Evolutionary conservation across 345 rosid species (phyloP).

Genomic region (Stellera chamaejasme): DNA sequence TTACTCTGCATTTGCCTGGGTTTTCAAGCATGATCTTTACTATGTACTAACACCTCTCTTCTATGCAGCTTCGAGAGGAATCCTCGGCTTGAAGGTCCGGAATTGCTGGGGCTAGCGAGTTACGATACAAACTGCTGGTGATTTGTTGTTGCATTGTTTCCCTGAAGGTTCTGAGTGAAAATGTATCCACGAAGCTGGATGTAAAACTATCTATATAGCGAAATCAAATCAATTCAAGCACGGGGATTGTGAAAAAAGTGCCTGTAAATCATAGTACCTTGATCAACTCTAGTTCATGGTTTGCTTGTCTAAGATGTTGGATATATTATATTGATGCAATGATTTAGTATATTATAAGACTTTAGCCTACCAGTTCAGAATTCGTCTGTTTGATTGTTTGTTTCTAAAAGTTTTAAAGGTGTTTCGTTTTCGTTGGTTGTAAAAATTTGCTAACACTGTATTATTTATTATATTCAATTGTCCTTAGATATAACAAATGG

Average conservation of each 20-base stretch:
- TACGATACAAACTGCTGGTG: slow-evolving; percentile 83
- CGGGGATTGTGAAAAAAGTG: slow-evolving; percentile 14
- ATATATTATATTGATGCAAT: slow-evolving; percentile 17
- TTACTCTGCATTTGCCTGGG: no score
- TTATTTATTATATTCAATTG: no score
- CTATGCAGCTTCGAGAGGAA: slow-evolving; percentile 76
- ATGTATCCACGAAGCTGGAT: slow-evolving; percentile 8
- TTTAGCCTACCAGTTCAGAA: no score
- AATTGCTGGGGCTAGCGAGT: slow-evolving; percentile 80
- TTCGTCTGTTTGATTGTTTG: no score
- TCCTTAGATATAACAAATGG: background rate
- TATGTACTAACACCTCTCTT: background rate
- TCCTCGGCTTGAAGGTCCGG: slow-evolving; percentile 88
- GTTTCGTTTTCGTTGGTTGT: no score
- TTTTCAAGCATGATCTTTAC: slow-evolving; percentile 5
- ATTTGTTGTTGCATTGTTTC: slow-evolving; percentile 6
- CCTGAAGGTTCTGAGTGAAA: slow-evolving; percentile 10
- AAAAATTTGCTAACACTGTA: no score
- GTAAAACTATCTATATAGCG: slow-evolving; percentile 17
- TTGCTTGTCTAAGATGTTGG: slow-evolving; percentile 15
- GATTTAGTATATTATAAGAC: background rate
- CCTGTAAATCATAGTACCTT: slow-evolving; percentile 23
- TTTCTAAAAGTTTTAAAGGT: no score
- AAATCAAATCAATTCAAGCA: slow-evolving; percentile 17
- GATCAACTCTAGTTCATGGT: slow-evolving; percentile 9